Evolutionary conservation across 441 rosid species (phyloP).

Genomic region (Eruca vesicaria): DNA sequence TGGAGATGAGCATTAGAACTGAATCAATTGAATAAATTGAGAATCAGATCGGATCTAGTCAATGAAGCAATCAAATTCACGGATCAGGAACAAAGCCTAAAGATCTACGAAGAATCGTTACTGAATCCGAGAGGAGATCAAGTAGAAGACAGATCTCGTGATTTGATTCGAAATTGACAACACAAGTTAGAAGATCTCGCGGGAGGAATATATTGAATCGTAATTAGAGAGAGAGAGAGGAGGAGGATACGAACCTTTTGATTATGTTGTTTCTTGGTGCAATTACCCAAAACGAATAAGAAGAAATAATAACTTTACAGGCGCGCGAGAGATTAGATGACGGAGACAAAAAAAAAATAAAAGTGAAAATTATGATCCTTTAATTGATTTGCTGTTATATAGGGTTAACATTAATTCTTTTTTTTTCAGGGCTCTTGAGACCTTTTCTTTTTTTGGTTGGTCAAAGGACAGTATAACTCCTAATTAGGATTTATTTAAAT

Average conservation of each 20-base stretch:
- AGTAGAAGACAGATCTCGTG: conserved; percentile 2
- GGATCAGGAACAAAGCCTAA: background rate
- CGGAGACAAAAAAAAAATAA: background rate
- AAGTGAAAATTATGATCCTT: background rate
- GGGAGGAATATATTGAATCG: background rate
- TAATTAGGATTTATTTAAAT: background rate
- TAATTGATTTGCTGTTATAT: background rate
- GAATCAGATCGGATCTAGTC: background rate
- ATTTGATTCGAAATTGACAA: background rate
- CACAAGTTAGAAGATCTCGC: background rate
- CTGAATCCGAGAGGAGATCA: background rate
- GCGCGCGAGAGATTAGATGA: background rate
- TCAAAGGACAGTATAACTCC: background rate
- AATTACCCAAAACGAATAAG: background rate
- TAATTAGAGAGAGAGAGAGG: background rate
- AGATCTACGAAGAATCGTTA: background rate
- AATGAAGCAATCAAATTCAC: background rate
- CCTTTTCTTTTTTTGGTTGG: background rate
- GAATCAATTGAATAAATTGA: background rate
- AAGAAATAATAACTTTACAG: background rate
- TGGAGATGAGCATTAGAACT: background rate
- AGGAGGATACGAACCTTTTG: conserved; percentile 18
- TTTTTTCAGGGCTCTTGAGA: background rate
- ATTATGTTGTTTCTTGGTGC: conserved; percentile 20
- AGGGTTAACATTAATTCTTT: background rate